Percentiles rank a stretch among this genome's conserved stretches.
Evolutionary conservation across 2,329 filamentous ascomycete species (phyloP).

Genomic region (Ceratocystis alfenasii): DNA sequence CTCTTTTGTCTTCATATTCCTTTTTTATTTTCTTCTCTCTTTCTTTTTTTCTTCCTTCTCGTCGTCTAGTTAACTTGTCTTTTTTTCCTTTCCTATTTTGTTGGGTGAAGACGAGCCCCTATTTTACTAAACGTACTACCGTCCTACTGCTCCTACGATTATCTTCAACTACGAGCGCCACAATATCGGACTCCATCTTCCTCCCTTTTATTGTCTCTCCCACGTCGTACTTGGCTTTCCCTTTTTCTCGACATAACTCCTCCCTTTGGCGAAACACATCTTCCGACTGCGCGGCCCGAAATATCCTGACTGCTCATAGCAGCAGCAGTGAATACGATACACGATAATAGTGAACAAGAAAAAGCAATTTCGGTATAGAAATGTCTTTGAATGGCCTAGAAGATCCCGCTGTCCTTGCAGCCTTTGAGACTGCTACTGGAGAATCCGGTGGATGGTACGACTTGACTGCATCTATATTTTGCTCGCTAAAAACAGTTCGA

Average conservation of each 20-base stretch:
- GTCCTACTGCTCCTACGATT: not conserved
- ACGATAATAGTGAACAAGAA: not conserved
- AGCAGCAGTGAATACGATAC: conserved; percentile 2
- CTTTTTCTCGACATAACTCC: not conserved
- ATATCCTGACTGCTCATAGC: conserved; percentile 10
- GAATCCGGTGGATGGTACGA: conserved; percentile 92
- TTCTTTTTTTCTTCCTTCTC: not conserved
- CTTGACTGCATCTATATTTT: not conserved
- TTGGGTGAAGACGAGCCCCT: not conserved
- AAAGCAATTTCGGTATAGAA: not conserved
- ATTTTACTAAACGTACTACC: conserved; percentile 5
- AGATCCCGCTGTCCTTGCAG: conserved; percentile 65
- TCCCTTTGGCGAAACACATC: conserved; percentile 14
- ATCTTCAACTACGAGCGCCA: conserved; percentile 1
- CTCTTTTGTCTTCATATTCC: not conserved
- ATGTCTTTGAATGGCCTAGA: conserved; percentile 98
- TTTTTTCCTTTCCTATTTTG: not conserved
- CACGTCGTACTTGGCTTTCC: not conserved
- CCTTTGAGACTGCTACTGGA: conserved; percentile 63
- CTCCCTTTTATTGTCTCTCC: conserved; percentile 12
- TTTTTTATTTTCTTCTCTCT: not conserved
- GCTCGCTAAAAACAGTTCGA: not conserved
- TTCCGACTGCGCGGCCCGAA: conserved; percentile 11
- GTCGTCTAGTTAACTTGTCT: conserved; percentile 13
- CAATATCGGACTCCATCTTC: not conserved